A percentile compares a stretch with the other conserved stretches of the same genome.
Evolutionary conservation across 257 asterid genomes (phyloP).

Genomic region (Pogostemon cablin): DNA sequence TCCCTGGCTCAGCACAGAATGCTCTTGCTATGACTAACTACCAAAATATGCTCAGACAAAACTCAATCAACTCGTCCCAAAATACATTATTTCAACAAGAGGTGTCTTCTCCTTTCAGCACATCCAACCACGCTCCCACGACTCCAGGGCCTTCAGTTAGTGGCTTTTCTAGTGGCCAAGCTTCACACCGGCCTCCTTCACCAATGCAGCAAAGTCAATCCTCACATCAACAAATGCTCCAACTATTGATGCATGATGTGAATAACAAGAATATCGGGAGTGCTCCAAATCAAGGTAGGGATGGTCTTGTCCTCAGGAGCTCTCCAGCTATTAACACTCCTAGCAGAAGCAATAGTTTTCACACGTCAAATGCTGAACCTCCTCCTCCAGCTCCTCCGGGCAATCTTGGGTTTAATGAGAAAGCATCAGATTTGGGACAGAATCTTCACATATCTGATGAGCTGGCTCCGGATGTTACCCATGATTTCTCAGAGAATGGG

Average conservation of each 20-base stretch:
- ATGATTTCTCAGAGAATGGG: conserved; percentile 67
- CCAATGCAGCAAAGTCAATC: conserved; percentile 48
- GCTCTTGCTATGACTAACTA: conserved; percentile 67
- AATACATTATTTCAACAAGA: conserved; percentile 43
- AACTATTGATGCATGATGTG: conserved; percentile 69
- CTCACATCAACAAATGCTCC: conserved; percentile 75
- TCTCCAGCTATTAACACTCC: conserved; percentile 42
- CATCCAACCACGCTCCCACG: conserved; percentile 47
- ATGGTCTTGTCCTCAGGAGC: conserved; percentile 46
- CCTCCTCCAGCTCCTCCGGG: conserved; percentile 39
- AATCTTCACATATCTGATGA: conserved; percentile 63
- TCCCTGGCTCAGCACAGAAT: conserved; percentile 66
- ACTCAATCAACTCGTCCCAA: conserved; percentile 61
- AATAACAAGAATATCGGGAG: conserved; percentile 40
- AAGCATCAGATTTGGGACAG: conserved; percentile 54
- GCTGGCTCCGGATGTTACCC: conserved; percentile 58
- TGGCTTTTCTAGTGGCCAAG: conserved; percentile 48
- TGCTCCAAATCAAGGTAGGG: conserved; percentile 49
- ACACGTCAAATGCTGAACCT: conserved; percentile 55
- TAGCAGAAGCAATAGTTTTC: conserved; percentile 71
- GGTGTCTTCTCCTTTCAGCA: conserved; percentile 54
- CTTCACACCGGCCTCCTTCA: conserved; percentile 33
- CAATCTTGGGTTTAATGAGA: conserved; percentile 52
- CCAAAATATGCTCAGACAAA: conserved; percentile 79
- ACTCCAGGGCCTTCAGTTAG: conserved; percentile 47